These are phyloP conservation scores for Synchytrium microbalum DNA, from an alignment of 371 early-diverging fungal genomes.

Conservation along the genomic window DNA sequence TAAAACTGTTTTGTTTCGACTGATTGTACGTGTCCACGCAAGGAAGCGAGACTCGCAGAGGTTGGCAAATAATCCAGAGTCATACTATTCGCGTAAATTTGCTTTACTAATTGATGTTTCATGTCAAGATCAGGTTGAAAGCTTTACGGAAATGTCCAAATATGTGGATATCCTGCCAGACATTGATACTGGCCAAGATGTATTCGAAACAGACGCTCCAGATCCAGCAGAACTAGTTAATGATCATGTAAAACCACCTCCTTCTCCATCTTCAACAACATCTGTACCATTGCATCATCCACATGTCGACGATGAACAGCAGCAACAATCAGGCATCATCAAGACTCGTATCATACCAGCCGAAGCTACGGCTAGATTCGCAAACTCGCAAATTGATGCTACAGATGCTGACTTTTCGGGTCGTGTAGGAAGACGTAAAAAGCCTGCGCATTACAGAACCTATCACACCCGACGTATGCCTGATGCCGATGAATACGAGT, in stretches of 20 bases:
- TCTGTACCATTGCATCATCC: not conserved
- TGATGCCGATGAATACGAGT: conserved; percentile 26
- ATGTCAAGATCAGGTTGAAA: no score
- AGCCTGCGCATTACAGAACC: conserved; percentile 51
- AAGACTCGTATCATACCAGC: conserved; percentile 46
- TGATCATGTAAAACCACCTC: no score
- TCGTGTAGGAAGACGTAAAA: conserved; percentile 51
- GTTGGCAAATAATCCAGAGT: no score
- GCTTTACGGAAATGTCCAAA: conserved; percentile 15
- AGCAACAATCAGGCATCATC: conserved; percentile 49
- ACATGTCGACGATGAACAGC: conserved; percentile 27
- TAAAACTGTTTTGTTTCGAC: no score
- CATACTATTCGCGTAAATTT: no score
- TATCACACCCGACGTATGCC: conserved; percentile 42
- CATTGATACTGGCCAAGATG: conserved; percentile 58
- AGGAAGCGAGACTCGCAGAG: no score
- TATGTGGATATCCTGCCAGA: conserved; percentile 16
- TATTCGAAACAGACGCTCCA: conserved; percentile 72
- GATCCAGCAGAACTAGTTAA: conserved; percentile 14
- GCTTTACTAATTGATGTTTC: no score
- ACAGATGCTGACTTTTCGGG: conserved; percentile 56
- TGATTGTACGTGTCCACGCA: no score
- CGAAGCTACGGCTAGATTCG: conserved; percentile 52
- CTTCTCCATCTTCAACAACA: not conserved
- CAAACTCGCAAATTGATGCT: conserved; percentile 40